These are phyloP conservation scores for Dioszegia hungarica DNA, from an alignment of 768 basidiomycete species.

Conservation along the genomic window DNA sequence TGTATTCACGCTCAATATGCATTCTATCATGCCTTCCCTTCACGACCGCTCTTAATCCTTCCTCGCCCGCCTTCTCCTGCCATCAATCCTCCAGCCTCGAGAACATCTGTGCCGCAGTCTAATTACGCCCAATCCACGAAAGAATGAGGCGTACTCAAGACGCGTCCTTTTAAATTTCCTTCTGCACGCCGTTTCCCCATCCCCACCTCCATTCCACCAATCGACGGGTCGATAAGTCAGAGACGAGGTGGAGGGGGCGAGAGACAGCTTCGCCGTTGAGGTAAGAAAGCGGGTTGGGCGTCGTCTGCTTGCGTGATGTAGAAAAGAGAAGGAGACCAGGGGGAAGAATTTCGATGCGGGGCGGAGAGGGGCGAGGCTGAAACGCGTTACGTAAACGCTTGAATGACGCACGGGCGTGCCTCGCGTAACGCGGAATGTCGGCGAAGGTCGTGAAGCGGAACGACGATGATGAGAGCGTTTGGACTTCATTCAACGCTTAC, in stretches of 20 bases:
- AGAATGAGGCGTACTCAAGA: conserved; percentile 46
- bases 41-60: too few species aligned
- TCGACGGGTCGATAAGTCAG: not conserved
- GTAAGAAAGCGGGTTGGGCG: conserved; percentile 23
- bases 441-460: too few species aligned
- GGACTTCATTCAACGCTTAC: too few species aligned
- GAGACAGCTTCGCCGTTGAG: conserved; percentile 41
- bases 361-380: not conserved
- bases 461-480: not conserved
- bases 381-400: not conserved
- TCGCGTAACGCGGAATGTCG: too few species aligned
- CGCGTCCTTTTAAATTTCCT: conserved; percentile 11
- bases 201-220: conserved; percentile 5
- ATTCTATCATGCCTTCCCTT: too few species aligned
- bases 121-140: conserved; percentile 44
- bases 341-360: conserved; percentile 2
- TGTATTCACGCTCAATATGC: not conserved
- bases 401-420: not conserved
- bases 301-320: conserved; percentile 39
- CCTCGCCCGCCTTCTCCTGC: too few species aligned
- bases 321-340: not conserved
- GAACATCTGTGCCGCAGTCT: conserved; percentile 26
- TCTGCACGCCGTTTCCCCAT: conserved; percentile 11
- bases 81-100: not conserved
- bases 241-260: conserved; percentile 24